Evolutionary conservation across 1,139 yeast genomes (phyloP).

Genomic region (Pichia sp.): DNA sequence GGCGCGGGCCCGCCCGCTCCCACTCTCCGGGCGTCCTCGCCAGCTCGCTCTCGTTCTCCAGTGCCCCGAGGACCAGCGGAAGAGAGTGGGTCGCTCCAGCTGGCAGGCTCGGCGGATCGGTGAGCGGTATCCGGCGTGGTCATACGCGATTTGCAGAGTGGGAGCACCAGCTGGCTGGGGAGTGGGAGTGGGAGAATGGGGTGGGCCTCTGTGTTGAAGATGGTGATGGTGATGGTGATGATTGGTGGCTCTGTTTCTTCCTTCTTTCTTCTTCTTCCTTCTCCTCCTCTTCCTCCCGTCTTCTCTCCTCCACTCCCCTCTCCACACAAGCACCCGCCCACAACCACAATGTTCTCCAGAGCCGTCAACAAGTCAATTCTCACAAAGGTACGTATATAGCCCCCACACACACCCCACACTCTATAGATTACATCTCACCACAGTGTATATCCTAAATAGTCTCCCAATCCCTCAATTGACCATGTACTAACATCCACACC

Average conservation of each 20-base stretch:
- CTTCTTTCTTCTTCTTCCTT: not conserved
- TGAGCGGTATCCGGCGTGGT: conserved; percentile 1
- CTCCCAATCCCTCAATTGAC: too few relatives aligned
- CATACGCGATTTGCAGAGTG: not conserved
- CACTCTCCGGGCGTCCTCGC: not conserved
- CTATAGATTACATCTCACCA: too few relatives aligned
- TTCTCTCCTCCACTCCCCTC: not conserved
- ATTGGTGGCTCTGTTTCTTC: not conserved
- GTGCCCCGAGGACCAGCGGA: not conserved
- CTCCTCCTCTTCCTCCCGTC: not conserved
- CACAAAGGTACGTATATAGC: conserved; percentile 21
- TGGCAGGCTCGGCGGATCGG: conserved; percentile 10
- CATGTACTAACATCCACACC: too few relatives aligned
- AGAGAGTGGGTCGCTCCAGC: not conserved
- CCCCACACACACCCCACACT: too few relatives aligned
- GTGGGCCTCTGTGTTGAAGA: not conserved
- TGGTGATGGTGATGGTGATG: too few relatives aligned
- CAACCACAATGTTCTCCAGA: conserved; percentile 24
- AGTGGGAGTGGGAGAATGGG: not conserved
- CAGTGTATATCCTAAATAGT: too few relatives aligned
- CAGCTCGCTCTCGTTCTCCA: too few relatives aligned
- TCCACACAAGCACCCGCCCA: not conserved
- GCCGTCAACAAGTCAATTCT: conserved; percentile 18
- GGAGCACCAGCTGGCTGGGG: too few relatives aligned
- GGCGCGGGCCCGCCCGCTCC: too few relatives aligned